Evolutionary conservation across 306 rosid genomes (phyloP).

Genomic region (Oxytropis ochrocephala): DNA sequence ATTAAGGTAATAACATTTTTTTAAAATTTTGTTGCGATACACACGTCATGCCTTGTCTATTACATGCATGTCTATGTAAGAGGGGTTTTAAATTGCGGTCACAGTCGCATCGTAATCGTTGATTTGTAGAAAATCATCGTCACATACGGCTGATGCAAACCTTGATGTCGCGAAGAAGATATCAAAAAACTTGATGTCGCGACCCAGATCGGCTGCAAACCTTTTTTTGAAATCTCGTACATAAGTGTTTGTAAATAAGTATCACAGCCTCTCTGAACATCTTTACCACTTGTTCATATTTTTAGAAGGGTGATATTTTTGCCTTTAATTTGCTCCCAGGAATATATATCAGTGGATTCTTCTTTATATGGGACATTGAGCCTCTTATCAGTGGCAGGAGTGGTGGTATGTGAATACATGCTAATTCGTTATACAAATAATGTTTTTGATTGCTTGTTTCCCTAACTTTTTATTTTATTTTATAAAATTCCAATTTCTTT

Average conservation of each 20-base stretch:
- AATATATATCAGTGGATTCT: slow-evolving; percentile 32
- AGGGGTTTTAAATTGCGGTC: too few species aligned
- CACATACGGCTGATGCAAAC: too few species aligned
- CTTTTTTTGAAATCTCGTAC: too few species aligned
- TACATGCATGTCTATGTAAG: background rate
- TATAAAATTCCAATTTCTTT: slow-evolving; percentile 21
- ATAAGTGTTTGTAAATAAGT: background rate
- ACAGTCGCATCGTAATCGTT: too few species aligned
- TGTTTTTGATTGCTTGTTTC: slow-evolving; percentile 8
- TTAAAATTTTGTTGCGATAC: background rate
- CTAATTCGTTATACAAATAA: background rate
- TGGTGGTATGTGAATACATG: slow-evolving; percentile 59
- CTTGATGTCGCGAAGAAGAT: too few species aligned
- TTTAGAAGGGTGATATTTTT: background rate
- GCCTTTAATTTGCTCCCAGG: slow-evolving; percentile 42
- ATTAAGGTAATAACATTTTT: slow-evolving; percentile 48
- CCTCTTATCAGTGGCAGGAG: slow-evolving; percentile 64
- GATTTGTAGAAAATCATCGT: too few species aligned
- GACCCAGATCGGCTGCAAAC: too few species aligned
- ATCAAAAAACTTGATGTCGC: too few species aligned
- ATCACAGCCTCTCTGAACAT: background rate
- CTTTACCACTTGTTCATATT: background rate
- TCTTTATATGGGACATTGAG: slow-evolving; percentile 41
- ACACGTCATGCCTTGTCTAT: background rate
- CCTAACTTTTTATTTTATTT: background rate